Percentiles rank a stretch among this genome's conserved stretches.
Evolutionary conservation across 768 basidiomycete genomes (phyloP).

Genomic region (Chalciporus pseudorubinellus): DNA sequence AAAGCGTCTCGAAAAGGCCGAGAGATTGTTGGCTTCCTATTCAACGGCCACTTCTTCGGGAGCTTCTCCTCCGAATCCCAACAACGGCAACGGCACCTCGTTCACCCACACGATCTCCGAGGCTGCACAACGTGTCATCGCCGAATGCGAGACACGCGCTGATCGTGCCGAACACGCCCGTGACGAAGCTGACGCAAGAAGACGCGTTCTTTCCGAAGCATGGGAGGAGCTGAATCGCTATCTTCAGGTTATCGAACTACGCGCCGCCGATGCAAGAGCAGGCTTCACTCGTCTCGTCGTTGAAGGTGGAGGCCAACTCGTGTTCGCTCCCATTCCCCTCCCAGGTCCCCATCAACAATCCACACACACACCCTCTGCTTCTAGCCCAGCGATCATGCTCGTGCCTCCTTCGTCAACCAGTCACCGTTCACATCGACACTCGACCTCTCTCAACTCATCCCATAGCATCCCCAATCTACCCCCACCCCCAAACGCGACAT

Average conservation of each 20-base stretch:
- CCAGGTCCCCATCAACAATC: constrained; percentile 17
- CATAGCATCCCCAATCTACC: constrained; percentile 37
- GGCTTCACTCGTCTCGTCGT: constrained; percentile 45
- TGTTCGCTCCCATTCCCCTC: constrained; percentile 34
- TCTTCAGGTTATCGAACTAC: constrained; percentile 43
- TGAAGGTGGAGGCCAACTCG: constrained; percentile 45
- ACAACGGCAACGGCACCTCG: constrained; percentile 13
- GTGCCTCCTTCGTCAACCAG: constrained; percentile 20
- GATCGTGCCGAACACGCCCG: constrained; percentile 49
- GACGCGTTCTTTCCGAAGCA: constrained; percentile 42
- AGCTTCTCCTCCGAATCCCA: constrained; percentile 16
- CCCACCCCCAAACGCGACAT: constrained; percentile 36
- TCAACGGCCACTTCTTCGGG: constrained; percentile 20
- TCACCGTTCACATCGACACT: constrained; percentile 21
- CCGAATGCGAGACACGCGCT: constrained; percentile 49
- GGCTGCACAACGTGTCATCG: constrained; percentile 36
- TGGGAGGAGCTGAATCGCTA: constrained; percentile 53
- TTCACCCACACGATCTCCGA: constrained; percentile 24
- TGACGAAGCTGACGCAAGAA: constrained; percentile 53
- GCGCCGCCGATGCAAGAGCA: constrained; percentile 48
- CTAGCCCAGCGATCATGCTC: constrained; percentile 29
- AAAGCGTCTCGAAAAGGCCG: constrained; percentile 54
- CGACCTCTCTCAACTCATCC: constrained; percentile 24
- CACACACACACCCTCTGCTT: constrained; percentile 16
- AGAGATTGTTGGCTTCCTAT: constrained; percentile 39